phyloP scores from a whole-genome alignment of 345 rosid species.

The Durio zibethinus region DNA sequence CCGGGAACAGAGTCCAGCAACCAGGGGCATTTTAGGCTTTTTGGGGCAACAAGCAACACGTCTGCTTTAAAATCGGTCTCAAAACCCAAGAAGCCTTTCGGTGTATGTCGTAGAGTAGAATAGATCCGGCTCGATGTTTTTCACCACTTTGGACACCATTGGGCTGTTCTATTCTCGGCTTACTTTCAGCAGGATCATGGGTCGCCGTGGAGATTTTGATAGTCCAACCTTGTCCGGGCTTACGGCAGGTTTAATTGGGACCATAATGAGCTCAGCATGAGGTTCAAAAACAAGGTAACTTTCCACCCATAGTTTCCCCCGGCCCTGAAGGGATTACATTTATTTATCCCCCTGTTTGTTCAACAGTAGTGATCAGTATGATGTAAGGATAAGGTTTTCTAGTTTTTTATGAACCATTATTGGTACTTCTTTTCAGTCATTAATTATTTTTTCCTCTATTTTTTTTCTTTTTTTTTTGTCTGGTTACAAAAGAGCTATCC shows the following conservation, averaged over 20 bases:
- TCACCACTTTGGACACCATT: neutral
- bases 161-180: neutral
- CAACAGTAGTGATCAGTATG: neutral
- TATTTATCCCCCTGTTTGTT: neutral
- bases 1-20: neutral
- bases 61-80: neutral
- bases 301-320: neutral
- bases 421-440: neutral
- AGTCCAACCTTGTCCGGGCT: too few relatives aligned
- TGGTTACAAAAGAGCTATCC: neutral
- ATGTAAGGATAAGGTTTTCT: neutral
- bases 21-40: neutral
- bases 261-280: neutral
- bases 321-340: neutral
- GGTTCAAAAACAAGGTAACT: neutral
- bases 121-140: too few relatives aligned
- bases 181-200: too few relatives aligned
- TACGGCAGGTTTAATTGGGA: neutral
- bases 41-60: neutral
- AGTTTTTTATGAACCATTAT: neutral
- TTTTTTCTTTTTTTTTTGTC: neutral
- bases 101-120: neutral
- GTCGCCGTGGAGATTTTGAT: too few relatives aligned
- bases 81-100: neutral
- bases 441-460: neutral